These are phyloP conservation scores for Fraxinus sp. DNA, from an alignment of 305 asterid species.

Conservation along the genomic window DNA sequence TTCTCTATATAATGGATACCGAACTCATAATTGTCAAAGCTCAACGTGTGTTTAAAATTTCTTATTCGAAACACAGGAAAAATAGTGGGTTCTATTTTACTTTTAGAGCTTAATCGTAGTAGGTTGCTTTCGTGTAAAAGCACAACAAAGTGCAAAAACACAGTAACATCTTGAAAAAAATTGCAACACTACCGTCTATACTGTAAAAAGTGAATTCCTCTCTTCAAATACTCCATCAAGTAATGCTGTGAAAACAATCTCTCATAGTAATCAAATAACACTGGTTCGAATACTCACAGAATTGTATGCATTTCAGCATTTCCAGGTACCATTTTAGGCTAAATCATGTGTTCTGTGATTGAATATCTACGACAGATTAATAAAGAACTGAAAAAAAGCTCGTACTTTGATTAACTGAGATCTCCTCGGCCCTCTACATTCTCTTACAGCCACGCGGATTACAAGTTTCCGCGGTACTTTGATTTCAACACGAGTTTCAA, in stretches of 20 bases:
- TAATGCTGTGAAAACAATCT: too few relatives aligned
- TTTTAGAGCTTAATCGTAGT: background rate
- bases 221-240: too few relatives aligned
- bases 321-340: background rate
- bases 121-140: background rate
- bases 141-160: background rate
- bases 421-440: background rate
- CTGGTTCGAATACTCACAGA: background rate
- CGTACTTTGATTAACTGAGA: background rate
- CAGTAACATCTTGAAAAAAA: background rate
- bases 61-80: background rate
- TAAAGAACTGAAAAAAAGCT: background rate
- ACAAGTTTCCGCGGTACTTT: background rate
- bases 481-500: background rate
- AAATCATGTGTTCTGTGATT: background rate
- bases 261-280: background rate
- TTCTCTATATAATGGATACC: too few relatives aligned
- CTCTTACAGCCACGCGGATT: background rate
- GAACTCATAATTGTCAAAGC: background rate
- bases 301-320: background rate
- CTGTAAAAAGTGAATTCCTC: too few relatives aligned
- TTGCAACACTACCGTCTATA: too few relatives aligned
- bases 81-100: background rate
- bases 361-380: background rate
- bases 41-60: background rate